Percentiles rank a stretch among this genome's conserved stretches.
Evolutionary conservation across 352 stramenopile species (phyloP).

Genomic region (Pythium apleroticum): DNA sequence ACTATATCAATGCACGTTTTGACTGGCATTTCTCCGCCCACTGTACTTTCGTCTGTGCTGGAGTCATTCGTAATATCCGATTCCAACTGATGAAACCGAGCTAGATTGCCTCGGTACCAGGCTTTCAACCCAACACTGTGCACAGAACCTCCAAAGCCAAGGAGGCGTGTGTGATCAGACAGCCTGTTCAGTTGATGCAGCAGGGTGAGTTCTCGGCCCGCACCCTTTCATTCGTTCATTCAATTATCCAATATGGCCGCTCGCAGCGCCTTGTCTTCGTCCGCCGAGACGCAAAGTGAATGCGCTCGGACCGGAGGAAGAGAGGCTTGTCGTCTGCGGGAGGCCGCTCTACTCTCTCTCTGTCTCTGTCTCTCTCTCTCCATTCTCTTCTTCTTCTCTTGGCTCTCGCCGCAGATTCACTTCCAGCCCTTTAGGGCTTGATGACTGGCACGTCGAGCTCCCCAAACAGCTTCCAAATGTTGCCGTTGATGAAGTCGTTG

Average conservation of each 20-base stretch:
- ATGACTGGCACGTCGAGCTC: conserved; percentile 7
- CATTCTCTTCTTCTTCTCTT: not conserved
- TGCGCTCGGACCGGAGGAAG: conserved; percentile 16
- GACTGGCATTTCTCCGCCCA: too few relatives aligned
- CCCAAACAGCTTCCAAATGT: conserved; percentile 85
- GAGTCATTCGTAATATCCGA: too few relatives aligned
- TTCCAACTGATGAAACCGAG: too few relatives aligned
- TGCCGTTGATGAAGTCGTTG: conserved; percentile 94
- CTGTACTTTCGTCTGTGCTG: too few relatives aligned
- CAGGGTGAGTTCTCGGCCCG: not conserved
- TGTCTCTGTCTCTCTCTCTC: not conserved
- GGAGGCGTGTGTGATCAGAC: too few relatives aligned
- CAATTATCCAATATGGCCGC: not conserved
- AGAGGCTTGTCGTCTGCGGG: not conserved
- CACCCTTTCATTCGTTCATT: not conserved
- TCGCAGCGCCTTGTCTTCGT: conserved; percentile 12
- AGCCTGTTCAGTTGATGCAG: too few relatives aligned
- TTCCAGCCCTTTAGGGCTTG: not conserved
- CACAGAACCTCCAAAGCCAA: too few relatives aligned
- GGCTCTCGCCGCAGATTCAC: not conserved
- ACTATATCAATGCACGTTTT: too few relatives aligned
- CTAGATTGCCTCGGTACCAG: too few relatives aligned
- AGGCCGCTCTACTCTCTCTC: not conserved
- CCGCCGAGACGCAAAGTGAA: conserved; percentile 1
- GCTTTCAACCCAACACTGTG: too few relatives aligned